A percentile compares a stretch with the other conserved stretches of the same genome.
Conservation (phyloP, 306 rosid genomes). For the Sphenostylis stenocarpa region DNA sequence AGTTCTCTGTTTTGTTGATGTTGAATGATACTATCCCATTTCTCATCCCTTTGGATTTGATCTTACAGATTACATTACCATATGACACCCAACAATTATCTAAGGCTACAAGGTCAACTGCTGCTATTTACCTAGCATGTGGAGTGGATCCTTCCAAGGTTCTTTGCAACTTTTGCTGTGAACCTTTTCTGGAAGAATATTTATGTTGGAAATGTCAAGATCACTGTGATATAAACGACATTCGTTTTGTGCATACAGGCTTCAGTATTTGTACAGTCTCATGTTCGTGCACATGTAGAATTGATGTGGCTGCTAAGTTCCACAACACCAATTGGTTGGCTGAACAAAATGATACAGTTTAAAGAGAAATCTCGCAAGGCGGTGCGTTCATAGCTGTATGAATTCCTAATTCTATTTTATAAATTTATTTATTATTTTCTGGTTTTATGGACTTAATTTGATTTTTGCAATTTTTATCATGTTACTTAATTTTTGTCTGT, state of each 20-base stretch:
- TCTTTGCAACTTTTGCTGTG: conserved; percentile 22
- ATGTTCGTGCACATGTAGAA: conserved; percentile 93
- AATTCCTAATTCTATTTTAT: conserved; percentile 35
- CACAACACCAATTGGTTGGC: conserved; percentile 91
- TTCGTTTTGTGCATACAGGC: conserved; percentile 59
- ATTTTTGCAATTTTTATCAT: background rate
- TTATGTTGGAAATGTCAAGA: conserved; percentile 12
- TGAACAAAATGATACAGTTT: conserved; percentile 92
- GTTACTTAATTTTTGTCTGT: background rate
- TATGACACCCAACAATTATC: conserved; percentile 70
- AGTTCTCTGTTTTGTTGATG: conserved; percentile 25
- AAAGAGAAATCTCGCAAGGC: conserved; percentile 97
- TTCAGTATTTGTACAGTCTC: conserved; percentile 95
- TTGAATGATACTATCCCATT: conserved; percentile 21
- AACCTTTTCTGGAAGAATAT: conserved; percentile 18
- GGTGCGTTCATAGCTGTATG: conserved; percentile 75
- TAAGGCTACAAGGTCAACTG: conserved; percentile 83
- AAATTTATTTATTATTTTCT: conserved; percentile 3
- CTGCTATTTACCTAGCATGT: conserved; percentile 96
- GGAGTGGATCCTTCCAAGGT: conserved; percentile 95
- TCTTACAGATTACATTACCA: conserved; percentile 78
- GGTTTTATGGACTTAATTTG: conserved; percentile 22
- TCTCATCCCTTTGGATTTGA: conserved; percentile 27
- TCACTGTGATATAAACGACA: conserved; percentile 25
- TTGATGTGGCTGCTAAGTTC: conserved; percentile 95